A percentile compares a stretch with the other conserved stretches of the same genome.
phyloP scores from a whole-genome alignment of 805 yeast genomes.

The Candida piceae region DNA sequence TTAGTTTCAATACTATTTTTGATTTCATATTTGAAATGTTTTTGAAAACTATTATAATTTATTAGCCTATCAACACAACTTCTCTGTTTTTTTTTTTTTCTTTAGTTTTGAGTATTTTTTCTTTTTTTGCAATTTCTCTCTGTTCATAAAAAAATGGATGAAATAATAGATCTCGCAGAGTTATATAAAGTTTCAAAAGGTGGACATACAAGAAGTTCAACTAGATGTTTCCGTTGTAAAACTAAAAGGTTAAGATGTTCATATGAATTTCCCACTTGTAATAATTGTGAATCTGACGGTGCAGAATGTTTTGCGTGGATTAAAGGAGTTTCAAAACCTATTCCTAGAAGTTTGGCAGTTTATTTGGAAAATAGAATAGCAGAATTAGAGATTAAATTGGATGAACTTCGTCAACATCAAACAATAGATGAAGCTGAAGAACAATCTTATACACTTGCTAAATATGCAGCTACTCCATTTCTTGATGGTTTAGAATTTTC shows the following conservation, averaged over 20 bases:
- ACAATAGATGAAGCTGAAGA: slow-evolving; percentile 8
- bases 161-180: background rate
- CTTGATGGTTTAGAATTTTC: slow-evolving; percentile 5
- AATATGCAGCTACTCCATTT: slow-evolving; percentile 10
- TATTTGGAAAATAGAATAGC: slow-evolving; percentile 13
- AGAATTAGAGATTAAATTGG: slow-evolving; percentile 9
- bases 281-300: slow-evolving; percentile 8
- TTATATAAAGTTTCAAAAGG: slow-evolving; percentile 1
- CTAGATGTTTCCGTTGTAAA: slow-evolving; percentile 13
- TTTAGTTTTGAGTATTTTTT: no score
- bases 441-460: slow-evolving; percentile 6
- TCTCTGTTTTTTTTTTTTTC: no score
- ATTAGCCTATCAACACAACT: no score
- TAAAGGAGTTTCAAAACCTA: slow-evolving; percentile 10
- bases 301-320: slow-evolving; percentile 12
- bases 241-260: slow-evolving; percentile 9
- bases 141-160: slow-evolving; percentile 2
- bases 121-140: no score
- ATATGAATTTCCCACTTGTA: slow-evolving; percentile 12
- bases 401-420: slow-evolving; percentile 4
- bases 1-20: no score
- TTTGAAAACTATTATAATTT: no score
- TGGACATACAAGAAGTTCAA: slow-evolving; percentile 10
- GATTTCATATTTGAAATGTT: no score
- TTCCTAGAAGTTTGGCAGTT: slow-evolving; percentile 10